phyloP scores from a whole-genome alignment of 108 stramenopile genomes.

The Pseudonitzschia pungens region DNA sequence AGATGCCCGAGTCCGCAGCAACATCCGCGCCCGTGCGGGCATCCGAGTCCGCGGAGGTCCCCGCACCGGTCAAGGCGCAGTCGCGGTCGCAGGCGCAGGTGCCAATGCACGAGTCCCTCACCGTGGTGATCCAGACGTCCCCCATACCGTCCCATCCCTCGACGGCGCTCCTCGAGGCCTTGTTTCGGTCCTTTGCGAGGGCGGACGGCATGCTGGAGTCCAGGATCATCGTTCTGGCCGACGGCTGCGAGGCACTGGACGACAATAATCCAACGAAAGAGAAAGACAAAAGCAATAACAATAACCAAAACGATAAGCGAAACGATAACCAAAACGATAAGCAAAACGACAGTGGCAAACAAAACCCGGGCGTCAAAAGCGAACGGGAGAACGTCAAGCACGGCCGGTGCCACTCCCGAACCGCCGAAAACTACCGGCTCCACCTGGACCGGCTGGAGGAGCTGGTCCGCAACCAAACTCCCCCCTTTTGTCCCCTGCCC shows the following conservation, averaged over 20 bases:
- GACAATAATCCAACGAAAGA: neutral
- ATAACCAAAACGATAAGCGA: neutral
- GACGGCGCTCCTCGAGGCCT: constrained; percentile 39
- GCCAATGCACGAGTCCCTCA: constrained; percentile 12
- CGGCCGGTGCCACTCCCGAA: constrained; percentile 16
- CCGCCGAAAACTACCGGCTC: constrained; percentile 25
- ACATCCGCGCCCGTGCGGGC: no score
- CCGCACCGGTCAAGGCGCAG: no score
- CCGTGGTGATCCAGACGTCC: constrained; percentile 30
- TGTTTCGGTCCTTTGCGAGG: constrained; percentile 42
- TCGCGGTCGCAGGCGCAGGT: no score
- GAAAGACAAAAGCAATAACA: neutral
- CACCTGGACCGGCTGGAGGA: constrained; percentile 24
- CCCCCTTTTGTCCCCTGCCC: constrained; percentile 22
- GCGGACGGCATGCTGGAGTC: constrained; percentile 35
- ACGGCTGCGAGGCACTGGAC: constrained; percentile 30
- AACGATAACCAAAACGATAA: neutral
- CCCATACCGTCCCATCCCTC: constrained; percentile 45
- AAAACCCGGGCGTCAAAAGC: neutral
- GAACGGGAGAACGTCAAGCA: constrained; percentile 36
- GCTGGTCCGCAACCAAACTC: constrained; percentile 6
- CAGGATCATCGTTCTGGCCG: constrained; percentile 32
- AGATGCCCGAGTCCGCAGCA: no score
- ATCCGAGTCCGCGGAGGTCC: no score
- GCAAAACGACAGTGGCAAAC: neutral